Evolutionary conservation across 2,329 filamentous ascomycete genomes (phyloP).

Genomic region (Claviceps arundinis): DNA sequence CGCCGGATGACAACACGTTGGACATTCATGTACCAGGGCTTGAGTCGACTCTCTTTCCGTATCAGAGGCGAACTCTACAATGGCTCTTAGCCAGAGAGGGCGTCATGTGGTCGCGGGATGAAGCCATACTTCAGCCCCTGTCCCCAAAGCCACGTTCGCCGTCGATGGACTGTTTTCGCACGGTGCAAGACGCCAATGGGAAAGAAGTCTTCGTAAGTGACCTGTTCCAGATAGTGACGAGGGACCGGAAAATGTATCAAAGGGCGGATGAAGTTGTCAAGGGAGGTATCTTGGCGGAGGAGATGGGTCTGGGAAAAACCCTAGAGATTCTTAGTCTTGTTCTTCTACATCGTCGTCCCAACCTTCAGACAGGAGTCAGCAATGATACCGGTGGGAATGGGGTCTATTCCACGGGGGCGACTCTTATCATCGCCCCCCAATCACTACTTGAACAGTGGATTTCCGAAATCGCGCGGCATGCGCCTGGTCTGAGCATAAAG

Average conservation of each 20-base stretch:
- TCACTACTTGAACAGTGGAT: slow-evolving; percentile 49
- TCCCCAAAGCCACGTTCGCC: not conserved
- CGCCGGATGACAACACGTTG: slow-evolving; percentile 25
- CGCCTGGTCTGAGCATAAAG: slow-evolving; percentile 41
- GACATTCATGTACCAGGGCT: slow-evolving; percentile 30
- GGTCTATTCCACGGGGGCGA: slow-evolving; percentile 39
- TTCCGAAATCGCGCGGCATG: slow-evolving; percentile 43
- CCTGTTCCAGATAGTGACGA: slow-evolving; percentile 45
- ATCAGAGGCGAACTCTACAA: slow-evolving; percentile 55
- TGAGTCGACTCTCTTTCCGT: slow-evolving; percentile 49
- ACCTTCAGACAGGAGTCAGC: not conserved
- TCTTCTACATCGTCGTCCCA: slow-evolving; percentile 37
- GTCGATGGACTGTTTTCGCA: slow-evolving; percentile 17
- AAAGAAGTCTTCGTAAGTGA: slow-evolving; percentile 43
- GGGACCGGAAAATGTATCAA: slow-evolving; percentile 32
- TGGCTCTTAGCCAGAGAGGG: slow-evolving; percentile 61
- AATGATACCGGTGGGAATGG: slow-evolving; percentile 24
- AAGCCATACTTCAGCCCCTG: slow-evolving; percentile 10
- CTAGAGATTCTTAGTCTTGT: slow-evolving; percentile 62
- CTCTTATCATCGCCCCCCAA: slow-evolving; percentile 47
- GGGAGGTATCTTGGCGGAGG: slow-evolving; percentile 61
- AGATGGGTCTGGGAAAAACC: slow-evolving; percentile 77
- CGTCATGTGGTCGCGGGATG: slow-evolving; percentile 29
- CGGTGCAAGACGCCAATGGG: slow-evolving; percentile 20
- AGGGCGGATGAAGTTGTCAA: slow-evolving; percentile 27